Conservation (phyloP, 2,329 filamentous ascomycete genomes). For the Blumeria graminis region DNA sequence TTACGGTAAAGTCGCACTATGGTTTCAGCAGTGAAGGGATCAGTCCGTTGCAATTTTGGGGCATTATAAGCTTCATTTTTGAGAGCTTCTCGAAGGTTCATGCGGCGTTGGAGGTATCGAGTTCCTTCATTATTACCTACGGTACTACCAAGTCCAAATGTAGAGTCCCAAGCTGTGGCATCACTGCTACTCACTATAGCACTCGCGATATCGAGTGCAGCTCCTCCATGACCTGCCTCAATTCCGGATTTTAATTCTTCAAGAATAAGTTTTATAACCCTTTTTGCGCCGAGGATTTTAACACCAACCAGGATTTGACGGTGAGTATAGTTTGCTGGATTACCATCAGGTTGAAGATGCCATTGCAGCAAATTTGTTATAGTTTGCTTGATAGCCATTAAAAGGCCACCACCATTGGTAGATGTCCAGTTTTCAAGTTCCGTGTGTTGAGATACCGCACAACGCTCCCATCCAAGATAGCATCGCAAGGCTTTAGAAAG, state of each 20-base stretch:
- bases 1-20: constrained; percentile 13
- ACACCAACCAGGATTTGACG: constrained; percentile 38
- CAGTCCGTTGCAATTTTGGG: constrained; percentile 10
- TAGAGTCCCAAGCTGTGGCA: constrained; percentile 14
- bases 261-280: constrained; percentile 34
- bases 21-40: constrained; percentile 11
- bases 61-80: constrained; percentile 12
- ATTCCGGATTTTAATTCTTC: constrained; percentile 42
- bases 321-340: constrained; percentile 45
- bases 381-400: constrained; percentile 31
- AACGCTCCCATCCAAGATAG: constrained; percentile 32
- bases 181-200: constrained; percentile 46
- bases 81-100: constrained; percentile 13
- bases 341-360: constrained; percentile 31
- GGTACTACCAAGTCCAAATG: constrained; percentile 2
- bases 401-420: constrained; percentile 29
- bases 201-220: constrained; percentile 44
- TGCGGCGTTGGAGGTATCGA: constrained; percentile 8
- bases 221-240: constrained; percentile 30
- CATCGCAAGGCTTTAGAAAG: constrained; percentile 39
- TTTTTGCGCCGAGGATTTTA: constrained; percentile 35
- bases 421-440: constrained; percentile 46
- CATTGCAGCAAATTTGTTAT: constrained; percentile 41
- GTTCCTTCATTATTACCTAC: not conserved
- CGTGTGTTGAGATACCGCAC: constrained; percentile 33